Evolutionary conservation across 805 yeast species (phyloP), one percentile per base, ranked within the genome.

Genomic region (Cyberlindnera veronae): DNA sequence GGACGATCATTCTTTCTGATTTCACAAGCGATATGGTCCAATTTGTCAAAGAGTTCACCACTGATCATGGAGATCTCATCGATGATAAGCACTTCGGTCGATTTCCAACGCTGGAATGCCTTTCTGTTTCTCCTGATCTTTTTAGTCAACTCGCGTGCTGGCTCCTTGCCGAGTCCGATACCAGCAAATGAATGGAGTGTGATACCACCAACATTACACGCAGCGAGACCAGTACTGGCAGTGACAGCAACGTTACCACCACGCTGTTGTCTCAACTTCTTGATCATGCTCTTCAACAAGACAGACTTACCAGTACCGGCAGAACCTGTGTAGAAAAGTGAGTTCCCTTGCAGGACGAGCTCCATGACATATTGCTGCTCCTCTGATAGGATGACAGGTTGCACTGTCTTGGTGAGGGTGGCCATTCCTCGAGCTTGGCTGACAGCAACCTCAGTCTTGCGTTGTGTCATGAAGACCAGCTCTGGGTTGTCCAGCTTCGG

Each of bases 301-400:
- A 93, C 83, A 2, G 99, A 91, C 58, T 93, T 93, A 57, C 99
- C 99, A 0, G 99, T 93, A 54, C 99, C 99, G 0, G 99, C 99
- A 24, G 97, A 88, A 36, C 99, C 99, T 0, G 99, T 93, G 59
- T 86, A 93, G 57, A 93, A 93, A 3, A 93, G 64, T 44, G 82
- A 86, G 14, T 68, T 64, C 0, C 95, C 89, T 17, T 67, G 56
- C 32, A 76, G 62, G 0, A 82, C 95, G 39, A 85, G 62, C 9
- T 78, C 74, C 10, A 86, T 69, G 17, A 93, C 78, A 36, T 72
- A 63, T 41, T 74, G 71, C 55, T 85, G 95, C 54, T 85, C 93
- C 17, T 69, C 69, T 49, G 79, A 72, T 9, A 77, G 54, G 6
- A 58, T 43, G 2, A 64, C 41, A 0, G 69, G 61, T 3, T 56